These are phyloP conservation scores for Butyriboletus appendiculatus DNA, from an alignment of 1,284 basidiomycete genomes.

Conservation along the genomic window DNA sequence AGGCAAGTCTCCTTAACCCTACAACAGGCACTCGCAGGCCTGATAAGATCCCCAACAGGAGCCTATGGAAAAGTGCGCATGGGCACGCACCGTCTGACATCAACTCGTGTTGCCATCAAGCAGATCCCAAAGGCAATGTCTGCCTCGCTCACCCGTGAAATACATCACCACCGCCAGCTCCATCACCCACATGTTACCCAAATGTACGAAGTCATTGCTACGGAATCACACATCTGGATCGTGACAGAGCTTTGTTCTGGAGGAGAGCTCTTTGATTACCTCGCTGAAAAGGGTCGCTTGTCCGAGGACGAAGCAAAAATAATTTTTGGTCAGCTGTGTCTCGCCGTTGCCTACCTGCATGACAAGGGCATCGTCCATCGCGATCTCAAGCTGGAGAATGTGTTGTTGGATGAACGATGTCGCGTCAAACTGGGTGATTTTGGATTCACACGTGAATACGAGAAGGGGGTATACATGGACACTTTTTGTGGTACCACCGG, in stretches of 20 bases:
- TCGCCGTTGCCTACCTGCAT: slow-evolving; percentile 93
- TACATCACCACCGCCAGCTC: slow-evolving; percentile 95
- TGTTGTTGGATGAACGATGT: slow-evolving; percentile 86
- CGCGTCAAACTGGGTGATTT: slow-evolving; percentile 94
- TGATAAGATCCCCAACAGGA: slow-evolving; percentile 51
- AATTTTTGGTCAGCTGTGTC: slow-evolving; percentile 93
- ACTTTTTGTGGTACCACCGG: slow-evolving; percentile 98
- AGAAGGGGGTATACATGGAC: slow-evolving; percentile 82
- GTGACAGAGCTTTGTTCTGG: slow-evolving; percentile 96
- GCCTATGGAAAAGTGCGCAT: slow-evolving; percentile 93
- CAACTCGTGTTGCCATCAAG: slow-evolving; percentile 92
- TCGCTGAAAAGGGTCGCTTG: slow-evolving; percentile 91
- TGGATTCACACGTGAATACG: slow-evolving; percentile 95
- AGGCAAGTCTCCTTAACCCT: slow-evolving; percentile 55
- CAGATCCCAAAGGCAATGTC: slow-evolving; percentile 95
- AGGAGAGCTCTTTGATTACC: slow-evolving; percentile 96
- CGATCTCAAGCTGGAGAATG: slow-evolving; percentile 96
- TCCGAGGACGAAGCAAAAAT: slow-evolving; percentile 81
- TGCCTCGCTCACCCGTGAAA: slow-evolving; percentile 90
- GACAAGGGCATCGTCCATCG: slow-evolving; percentile 92
- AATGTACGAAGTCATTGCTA: slow-evolving; percentile 97
- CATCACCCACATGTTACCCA: slow-evolving; percentile 96
- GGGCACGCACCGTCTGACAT: slow-evolving; percentile 89
- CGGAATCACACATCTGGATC: slow-evolving; percentile 95
- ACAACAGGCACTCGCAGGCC: slow-evolving; percentile 8